phyloP scores from a whole-genome alignment of 768 basidiomycete species.

The Sistotremastrum niveocremeum region DNA sequence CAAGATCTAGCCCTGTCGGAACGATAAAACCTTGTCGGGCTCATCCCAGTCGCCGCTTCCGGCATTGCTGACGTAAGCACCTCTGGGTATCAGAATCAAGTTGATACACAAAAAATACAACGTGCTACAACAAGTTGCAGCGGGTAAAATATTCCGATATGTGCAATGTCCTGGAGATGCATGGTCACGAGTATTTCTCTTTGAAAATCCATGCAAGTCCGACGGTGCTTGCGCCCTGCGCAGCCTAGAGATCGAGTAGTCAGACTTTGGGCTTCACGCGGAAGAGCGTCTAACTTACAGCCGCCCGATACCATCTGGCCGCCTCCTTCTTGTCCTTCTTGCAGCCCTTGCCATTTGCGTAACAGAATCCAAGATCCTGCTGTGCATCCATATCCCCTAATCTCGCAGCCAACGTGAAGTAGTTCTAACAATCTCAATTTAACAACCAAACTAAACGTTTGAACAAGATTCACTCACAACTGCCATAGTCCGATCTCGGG shows the following conservation, averaged over 20 bases:
- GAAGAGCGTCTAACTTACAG: constrained; percentile 30
- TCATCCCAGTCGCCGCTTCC: too few species aligned
- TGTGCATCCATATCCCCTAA: constrained; percentile 84
- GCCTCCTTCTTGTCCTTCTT: constrained; percentile 81
- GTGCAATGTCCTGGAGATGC: too few species aligned
- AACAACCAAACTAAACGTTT: neutral
- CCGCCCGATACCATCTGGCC: constrained; percentile 84
- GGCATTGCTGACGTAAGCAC: too few species aligned
- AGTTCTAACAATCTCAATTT: constrained; percentile 35
- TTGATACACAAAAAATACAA: too few species aligned
- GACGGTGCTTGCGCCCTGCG: constrained; percentile 67
- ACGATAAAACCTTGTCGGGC: too few species aligned
- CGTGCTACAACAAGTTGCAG: too few species aligned
- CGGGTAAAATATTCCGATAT: too few species aligned
- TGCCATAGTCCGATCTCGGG: constrained; percentile 82
- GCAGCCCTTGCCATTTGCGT: constrained; percentile 77
- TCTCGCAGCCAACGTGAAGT: constrained; percentile 71
- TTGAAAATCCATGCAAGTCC: constrained; percentile 90
- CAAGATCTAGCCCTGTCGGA: too few species aligned
- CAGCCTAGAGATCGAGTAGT: constrained; percentile 23
- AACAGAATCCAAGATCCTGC: constrained; percentile 71
- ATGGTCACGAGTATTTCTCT: constrained; percentile 46
- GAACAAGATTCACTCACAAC: constrained; percentile 36
- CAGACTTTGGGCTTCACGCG: neutral
- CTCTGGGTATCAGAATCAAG: too few species aligned